Base-by-base conservation (phyloP, 768 basidiomycete species). In the Boletus eberwhitei region DNA sequence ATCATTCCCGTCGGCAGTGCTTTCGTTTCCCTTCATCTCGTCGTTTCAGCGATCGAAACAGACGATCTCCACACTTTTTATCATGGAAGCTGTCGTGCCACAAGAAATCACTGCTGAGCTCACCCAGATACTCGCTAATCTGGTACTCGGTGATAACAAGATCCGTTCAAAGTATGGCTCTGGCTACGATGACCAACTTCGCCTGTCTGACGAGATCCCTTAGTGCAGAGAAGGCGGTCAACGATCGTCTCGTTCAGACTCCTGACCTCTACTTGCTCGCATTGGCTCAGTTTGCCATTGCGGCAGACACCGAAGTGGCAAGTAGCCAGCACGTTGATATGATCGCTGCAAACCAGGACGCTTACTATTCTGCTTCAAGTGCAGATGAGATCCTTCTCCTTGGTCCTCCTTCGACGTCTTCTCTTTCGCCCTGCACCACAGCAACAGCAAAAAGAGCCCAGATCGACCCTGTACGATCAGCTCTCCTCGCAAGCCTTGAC, bases 341-440 rank as follows among this genome's bases (percentile, higher is more conserved):
- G 41, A 50, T 59, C 38, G 13, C 14, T 36, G 31, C 29, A 37
- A 29, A 40, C 37, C 5, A 43, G 12, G 34, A 17, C 32, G 41
- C 58, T 60, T 54, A 63, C 57, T 22, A 6, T 52, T 32, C 22
- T 38, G 24, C 50, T 50, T 55, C 50, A 43, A 62, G 54, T 55
- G 31, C 56, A 90, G 88, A 92, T 92, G 90, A 84, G 89, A 29
- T 88, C 87, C 0, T 91, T 92, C 71, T 89, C 90, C 2, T 76
- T 91, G 29, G 89, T 93, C 11, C 81, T 92, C 31, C 79, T 91
- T 29, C 83, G 90, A 9, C 82, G 90, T 6, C 78, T 93, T 4
- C 80, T 90, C 31, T 92, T 93, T 69, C 82, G 89, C 8, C 63
- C 85, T 0, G 72, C 81, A 2, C 80, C 68, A 0, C 59, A 67